These are phyloP conservation scores for Rhodotorula sp. DNA, from an alignment of 1,284 basidiomycete species.

Conservation along the genomic window DNA sequence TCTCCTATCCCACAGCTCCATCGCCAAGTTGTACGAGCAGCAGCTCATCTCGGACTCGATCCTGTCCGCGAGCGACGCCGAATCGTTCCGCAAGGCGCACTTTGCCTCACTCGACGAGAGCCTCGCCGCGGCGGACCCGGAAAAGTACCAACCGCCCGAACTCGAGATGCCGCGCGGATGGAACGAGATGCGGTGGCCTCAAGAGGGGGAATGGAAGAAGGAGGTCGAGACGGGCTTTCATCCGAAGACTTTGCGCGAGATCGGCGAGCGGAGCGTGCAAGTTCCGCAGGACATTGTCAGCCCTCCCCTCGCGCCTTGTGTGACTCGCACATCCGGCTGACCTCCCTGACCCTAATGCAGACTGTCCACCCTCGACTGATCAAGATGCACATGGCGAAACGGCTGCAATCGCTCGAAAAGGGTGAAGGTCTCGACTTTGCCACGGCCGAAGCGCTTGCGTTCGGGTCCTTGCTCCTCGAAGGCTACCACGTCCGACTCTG, in stretches of 20 bases:
- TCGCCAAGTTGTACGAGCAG: slow-evolving; percentile 77
- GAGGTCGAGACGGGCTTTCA: slow-evolving; percentile 69
- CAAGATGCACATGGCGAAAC: slow-evolving; percentile 68
- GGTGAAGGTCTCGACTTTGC: slow-evolving; percentile 77
- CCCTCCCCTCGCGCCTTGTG: too few species aligned
- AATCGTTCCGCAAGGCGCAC: slow-evolving; percentile 58
- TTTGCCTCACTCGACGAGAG: slow-evolving; percentile 63
- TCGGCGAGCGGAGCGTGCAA: slow-evolving; percentile 68
- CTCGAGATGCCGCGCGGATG: slow-evolving; percentile 61
- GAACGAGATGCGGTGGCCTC: slow-evolving; percentile 70
- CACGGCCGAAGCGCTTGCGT: slow-evolving; percentile 83
- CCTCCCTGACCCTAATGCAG: background rate
- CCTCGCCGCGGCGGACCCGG: slow-evolving; percentile 58
- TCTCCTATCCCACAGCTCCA: slow-evolving; percentile 59
- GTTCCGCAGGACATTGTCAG: slow-evolving; percentile 70
- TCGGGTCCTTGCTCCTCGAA: slow-evolving; percentile 75
- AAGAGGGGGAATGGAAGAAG: slow-evolving; percentile 56
- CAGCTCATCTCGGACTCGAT: slow-evolving; percentile 65
- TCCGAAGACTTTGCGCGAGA: slow-evolving; percentile 55
- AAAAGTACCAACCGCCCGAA: slow-evolving; percentile 55
- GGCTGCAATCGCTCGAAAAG: slow-evolving; percentile 68
- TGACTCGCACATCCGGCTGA: background rate
- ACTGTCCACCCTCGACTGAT: slow-evolving; percentile 70
- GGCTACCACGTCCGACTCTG: slow-evolving; percentile 78
- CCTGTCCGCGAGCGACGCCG: slow-evolving; percentile 57